Base-by-base conservation (phyloP, 148 eudicot species). In the Vaccinium darrowii region DNA sequence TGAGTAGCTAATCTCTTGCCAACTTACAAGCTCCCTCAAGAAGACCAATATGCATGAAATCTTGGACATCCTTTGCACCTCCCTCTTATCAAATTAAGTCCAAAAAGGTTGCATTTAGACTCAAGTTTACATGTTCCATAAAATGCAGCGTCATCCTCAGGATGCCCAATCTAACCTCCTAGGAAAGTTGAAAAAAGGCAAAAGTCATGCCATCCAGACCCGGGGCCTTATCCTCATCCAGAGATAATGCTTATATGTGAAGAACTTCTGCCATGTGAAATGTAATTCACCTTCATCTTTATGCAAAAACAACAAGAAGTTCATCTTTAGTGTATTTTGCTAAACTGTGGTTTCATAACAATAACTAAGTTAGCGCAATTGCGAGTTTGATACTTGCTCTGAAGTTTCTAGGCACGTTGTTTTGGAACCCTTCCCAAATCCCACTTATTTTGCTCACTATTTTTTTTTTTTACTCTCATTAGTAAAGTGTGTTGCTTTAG, bases 401-500 rank as follows among this genome's bases (percentile, higher is more conserved):
- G 8, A 30, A 76, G 49, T 50, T 76, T 76, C 57, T 76, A 19
- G 3, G 7, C 7, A 1, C 6, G 53, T 75, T 33, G 27, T 39
- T 76, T 10, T 82, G 12, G 50, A 51, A 51, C 71, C 50, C 84
- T 82, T 69, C 27, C 10, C 19, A 25, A 69, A 4, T 69, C 33
- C 49, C 49, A 67, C 49, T 27, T 69, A 50, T 33, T 69, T 67
- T 67, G 72, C 30, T 0, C 21, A 16, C 19, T 82, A 4, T 16
- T 82, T 43, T 62, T 81, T 62, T 81, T 63, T 81, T 19, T 62
- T 62, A n/a, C 15, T 65, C 18, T 47, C 7, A n/a, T 43, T 47
- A 8, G 23, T 33, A 50, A 67, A 72, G 27, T 52, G 53, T 25
- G 27, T 18, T 72, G 23, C 52, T 53, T 21, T 8, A 49, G 9